A percentile compares a stretch with the other conserved stretches of the same genome.
Evolutionary conservation across 108 stramenopile species (phyloP).

Genomic region (Cyclostephanos tholiformis): DNA sequence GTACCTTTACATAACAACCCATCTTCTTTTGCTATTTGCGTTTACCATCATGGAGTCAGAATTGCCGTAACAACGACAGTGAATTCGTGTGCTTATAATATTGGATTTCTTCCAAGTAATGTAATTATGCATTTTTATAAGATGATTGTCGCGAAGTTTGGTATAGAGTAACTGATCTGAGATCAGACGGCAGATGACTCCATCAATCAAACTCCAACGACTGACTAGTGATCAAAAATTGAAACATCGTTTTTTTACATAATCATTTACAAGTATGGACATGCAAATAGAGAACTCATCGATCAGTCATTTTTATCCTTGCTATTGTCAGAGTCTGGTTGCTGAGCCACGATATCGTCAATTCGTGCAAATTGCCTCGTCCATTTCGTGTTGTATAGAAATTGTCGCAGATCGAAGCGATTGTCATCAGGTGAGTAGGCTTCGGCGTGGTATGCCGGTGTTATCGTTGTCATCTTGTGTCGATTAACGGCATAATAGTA

Average conservation of each 20-base stretch:
- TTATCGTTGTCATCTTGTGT: constrained; percentile 98
- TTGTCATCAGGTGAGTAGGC: constrained; percentile 98
- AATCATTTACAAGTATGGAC: background rate
- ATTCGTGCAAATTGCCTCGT: constrained; percentile 89
- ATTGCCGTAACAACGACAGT: too few relatives aligned
- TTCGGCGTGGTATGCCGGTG: constrained; percentile 98
- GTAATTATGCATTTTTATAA: too few relatives aligned
- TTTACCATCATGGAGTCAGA: too few relatives aligned
- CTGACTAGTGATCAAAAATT: background rate
- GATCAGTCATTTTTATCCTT: constrained; percentile 52
- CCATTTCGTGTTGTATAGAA: constrained; percentile 93
- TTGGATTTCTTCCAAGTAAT: too few relatives aligned
- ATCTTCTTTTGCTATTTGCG: too few relatives aligned
- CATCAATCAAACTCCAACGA: background rate
- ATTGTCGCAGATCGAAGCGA: constrained; percentile 96
- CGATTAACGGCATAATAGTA: constrained; percentile 94
- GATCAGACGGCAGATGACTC: too few relatives aligned
- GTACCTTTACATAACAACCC: too few relatives aligned
- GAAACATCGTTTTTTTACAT: background rate
- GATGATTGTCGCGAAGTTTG: too few relatives aligned
- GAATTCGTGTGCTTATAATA: too few relatives aligned
- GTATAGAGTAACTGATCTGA: too few relatives aligned
- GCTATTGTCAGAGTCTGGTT: constrained; percentile 30
- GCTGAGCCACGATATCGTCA: constrained; percentile 51
- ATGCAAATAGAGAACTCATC: background rate